These are phyloP conservation scores for Herpotrichia juniperi DNA, from an alignment of 2,329 filamentous ascomycete species.

Conservation along the genomic window DNA sequence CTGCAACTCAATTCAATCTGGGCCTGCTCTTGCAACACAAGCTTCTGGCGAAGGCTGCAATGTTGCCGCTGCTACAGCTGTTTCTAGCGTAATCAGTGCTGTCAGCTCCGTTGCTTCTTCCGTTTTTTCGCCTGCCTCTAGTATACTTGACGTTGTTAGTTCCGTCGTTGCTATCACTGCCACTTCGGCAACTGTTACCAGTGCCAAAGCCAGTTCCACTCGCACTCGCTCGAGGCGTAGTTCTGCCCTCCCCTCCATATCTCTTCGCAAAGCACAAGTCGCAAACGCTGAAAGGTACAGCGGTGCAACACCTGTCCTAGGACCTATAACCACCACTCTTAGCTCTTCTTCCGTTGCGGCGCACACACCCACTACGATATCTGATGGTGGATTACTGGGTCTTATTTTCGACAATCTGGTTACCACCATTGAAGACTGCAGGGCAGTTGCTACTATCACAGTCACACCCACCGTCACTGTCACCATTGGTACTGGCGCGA, in stretches of 20 bases:
- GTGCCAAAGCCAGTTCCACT: neutral
- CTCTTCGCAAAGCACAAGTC: no score
- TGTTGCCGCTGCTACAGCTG: conserved; percentile 13
- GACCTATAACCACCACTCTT: neutral
- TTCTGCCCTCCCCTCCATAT: neutral
- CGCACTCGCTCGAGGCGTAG: neutral
- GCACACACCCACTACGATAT: neutral
- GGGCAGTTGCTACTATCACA: conserved; percentile 28
- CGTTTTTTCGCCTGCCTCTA: no score
- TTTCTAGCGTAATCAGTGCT: no score
- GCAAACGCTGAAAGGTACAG: neutral
- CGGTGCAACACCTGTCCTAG: neutral
- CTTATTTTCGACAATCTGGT: neutral
- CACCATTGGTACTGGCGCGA: conserved; percentile 20
- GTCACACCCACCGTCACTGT: conserved; percentile 35
- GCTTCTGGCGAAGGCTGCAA: conserved; percentile 34
- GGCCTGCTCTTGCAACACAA: conserved; percentile 36
- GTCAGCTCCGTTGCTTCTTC: conserved; percentile 3
- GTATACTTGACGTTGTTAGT: no score
- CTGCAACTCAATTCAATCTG: conserved; percentile 47
- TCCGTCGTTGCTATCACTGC: no score
- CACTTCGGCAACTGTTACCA: no score
- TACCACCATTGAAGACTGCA: conserved; percentile 19
- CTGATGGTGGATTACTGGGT: neutral
- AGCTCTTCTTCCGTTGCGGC: neutral